A percentile compares a stretch with the other conserved stretches of the same genome.
These are phyloP conservation scores for Starmerella apis DNA, from an alignment of 805 yeast genomes.

Conservation along the genomic window DNA sequence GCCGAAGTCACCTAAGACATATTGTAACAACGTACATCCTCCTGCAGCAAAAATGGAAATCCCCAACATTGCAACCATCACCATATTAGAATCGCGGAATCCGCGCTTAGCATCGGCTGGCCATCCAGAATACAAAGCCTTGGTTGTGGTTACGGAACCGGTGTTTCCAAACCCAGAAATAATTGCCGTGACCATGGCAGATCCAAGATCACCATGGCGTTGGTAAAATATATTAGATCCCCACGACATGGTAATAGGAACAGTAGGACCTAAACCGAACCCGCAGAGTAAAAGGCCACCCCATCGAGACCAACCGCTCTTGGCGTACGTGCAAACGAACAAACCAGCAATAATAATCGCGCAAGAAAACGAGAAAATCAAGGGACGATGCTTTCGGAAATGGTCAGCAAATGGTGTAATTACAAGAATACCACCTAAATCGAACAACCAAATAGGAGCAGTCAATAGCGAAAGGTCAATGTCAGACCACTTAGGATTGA, in stretches of 20 bases:
- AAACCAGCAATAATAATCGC: slow-evolving; percentile 63
- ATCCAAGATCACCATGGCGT: slow-evolving; percentile 71
- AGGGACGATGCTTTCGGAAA: slow-evolving; percentile 47
- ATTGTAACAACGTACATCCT: slow-evolving; percentile 30
- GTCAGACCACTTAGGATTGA: slow-evolving; percentile 52
- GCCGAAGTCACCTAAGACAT: slow-evolving; percentile 32
- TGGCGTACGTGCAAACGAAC: slow-evolving; percentile 65
- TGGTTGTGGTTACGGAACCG: slow-evolving; percentile 77
- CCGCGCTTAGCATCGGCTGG: slow-evolving; percentile 57
- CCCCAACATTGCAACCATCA: slow-evolving; percentile 68
- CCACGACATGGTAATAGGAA: slow-evolving; percentile 80
- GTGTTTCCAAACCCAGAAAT: slow-evolving; percentile 80
- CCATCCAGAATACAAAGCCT: slow-evolving; percentile 82
- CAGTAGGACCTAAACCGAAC: slow-evolving; percentile 83
- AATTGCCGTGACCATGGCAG: slow-evolving; percentile 71
- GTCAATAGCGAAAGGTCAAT: slow-evolving; percentile 64
- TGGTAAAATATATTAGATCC: slow-evolving; percentile 62
- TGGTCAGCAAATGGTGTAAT: slow-evolving; percentile 74
- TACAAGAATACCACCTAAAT: slow-evolving; percentile 58
- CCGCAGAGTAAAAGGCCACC: slow-evolving; percentile 77
- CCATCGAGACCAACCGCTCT: slow-evolving; percentile 62
- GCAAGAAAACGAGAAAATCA: slow-evolving; percentile 53
- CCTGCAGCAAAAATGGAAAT: slow-evolving; percentile 50
- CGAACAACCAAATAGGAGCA: slow-evolving; percentile 88
- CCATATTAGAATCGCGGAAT: slow-evolving; percentile 69